These are phyloP conservation scores for Blepharisma japonicum DNA, from an alignment of 73 alveolate genomes.

Conservation along the genomic window DNA sequence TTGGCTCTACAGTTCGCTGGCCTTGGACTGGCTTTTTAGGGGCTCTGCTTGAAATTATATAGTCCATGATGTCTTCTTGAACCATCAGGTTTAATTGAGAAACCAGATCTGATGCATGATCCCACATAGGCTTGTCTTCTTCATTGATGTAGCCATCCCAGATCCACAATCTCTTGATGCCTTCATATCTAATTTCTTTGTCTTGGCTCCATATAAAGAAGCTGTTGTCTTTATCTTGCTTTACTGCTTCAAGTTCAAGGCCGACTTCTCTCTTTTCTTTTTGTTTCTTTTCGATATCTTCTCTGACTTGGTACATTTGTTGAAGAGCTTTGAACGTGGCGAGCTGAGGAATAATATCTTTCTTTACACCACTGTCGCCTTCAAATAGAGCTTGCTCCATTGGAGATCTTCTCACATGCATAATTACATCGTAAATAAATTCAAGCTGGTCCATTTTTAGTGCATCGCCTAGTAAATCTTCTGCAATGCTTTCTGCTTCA, in stretches of 20 bases:
- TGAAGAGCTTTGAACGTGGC: slow-evolving; percentile 30
- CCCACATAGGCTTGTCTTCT: slow-evolving; percentile 51
- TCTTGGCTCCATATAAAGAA: slow-evolving; percentile 34
- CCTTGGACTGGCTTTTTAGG: background rate
- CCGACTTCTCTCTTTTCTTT: slow-evolving; percentile 24
- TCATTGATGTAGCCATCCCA: slow-evolving; percentile 65
- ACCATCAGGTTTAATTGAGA: slow-evolving; percentile 52
- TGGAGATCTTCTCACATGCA: slow-evolving; percentile 39
- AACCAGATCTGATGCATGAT: slow-evolving; percentile 44
- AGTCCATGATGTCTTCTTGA: slow-evolving; percentile 62
- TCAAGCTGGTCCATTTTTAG: slow-evolving; percentile 62
- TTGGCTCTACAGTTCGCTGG: background rate
- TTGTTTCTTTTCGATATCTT: slow-evolving; percentile 28
- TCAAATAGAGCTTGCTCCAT: slow-evolving; percentile 22
- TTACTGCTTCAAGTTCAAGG: slow-evolving; percentile 11
- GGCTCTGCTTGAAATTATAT: slow-evolving; percentile 24
- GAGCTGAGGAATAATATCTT: slow-evolving; percentile 38
- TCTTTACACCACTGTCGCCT: background rate
- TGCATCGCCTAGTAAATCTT: slow-evolving; percentile 58
- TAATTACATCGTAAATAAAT: slow-evolving; percentile 51
- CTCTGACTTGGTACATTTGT: slow-evolving; percentile 38
- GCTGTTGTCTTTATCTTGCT: slow-evolving; percentile 1
- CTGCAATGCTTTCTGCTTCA: slow-evolving; percentile 45
- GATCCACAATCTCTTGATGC: slow-evolving; percentile 63
- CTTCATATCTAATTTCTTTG: slow-evolving; percentile 37